Base-by-base conservation (phyloP, 2,329 filamentous ascomycete genomes). In the Ophiosphaerella korrae region DNA sequence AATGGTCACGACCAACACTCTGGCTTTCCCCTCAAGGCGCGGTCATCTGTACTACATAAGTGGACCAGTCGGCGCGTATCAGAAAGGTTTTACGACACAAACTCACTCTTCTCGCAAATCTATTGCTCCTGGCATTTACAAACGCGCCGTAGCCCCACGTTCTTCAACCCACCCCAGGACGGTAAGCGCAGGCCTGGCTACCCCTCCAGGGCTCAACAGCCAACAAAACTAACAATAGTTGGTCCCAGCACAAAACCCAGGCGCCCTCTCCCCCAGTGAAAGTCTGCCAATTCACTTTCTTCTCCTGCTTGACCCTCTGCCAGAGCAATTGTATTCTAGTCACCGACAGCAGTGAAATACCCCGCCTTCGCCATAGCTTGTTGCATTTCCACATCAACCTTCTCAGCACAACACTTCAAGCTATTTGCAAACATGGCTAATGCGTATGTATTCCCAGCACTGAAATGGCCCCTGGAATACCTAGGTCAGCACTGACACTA, bases 391-490 rank as follows among this genome's bases (percentile, higher is more conserved):
- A 42, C 53, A 49, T 21, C 48, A 45, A 46, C 42, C 48, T 58
- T 35, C 50, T 53, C 45, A 16, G 29, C 50, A 31, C 48, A 26
- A 42, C 42, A 48, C 38, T 42, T 32, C 37, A 33, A 52, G 31
- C 51, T 36, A 51, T 34, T 50, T 52, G 49, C 59, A 61, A 75
- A 68, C 69, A 87, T 86, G 84, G 82, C 82, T 51, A 88, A 87
- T 73, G 88, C 92, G 75, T 84, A 94, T 74, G 63, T 67, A 52
- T 26, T 46, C 3, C 33, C 38, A 8, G 38, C 38, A 16, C 9
- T 4, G 13, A 11, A n/a, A 14, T 8, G 12, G 7, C 7, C 34
- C 13, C 14, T 36, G 8, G 3, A 21, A 9, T 36, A 7, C 34
- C 4, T 36, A 7, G n/a, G n/a, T 14, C n/a, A 12, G 14, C n/a